A percentile compares a stretch with the other conserved stretches of the same genome.
phyloP scores from a whole-genome alignment of 192 early-diverging fungal species.

The Jimgerdemannia lactiflua region DNA sequence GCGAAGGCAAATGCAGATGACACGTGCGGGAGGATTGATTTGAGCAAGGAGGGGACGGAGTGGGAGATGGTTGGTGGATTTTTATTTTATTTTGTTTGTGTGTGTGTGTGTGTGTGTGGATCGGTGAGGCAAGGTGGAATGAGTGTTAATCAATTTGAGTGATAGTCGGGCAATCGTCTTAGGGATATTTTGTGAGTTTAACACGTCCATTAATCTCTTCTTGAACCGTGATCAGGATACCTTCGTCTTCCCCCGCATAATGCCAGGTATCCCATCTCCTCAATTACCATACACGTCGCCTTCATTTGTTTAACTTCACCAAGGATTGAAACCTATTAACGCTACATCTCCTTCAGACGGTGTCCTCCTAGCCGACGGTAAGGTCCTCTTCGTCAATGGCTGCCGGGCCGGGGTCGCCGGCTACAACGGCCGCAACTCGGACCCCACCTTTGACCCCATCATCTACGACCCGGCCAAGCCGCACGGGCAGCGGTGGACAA shows the following conservation, averaged over 20 bases:
- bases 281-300: too few relatives aligned
- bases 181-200: too few relatives aligned
- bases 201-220: not conserved
- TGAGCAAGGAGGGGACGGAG: slow-evolving; percentile 27
- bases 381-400: slow-evolving; percentile 53
- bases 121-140: not conserved
- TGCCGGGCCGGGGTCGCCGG: slow-evolving; percentile 50
- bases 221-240: slow-evolving; percentile 16
- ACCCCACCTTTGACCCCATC: slow-evolving; percentile 47
- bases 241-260: slow-evolving; percentile 40
- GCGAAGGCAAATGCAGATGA: slow-evolving; percentile 20
- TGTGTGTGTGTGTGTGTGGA: too few relatives aligned
- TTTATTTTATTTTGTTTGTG: not conserved
- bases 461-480: slow-evolving; percentile 50
- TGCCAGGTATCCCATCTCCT: slow-evolving; percentile 18
- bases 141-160: too few relatives aligned
- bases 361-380: slow-evolving; percentile 48
- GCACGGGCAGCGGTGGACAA: slow-evolving; percentile 38
- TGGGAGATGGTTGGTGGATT: slow-evolving; percentile 35
- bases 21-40: slow-evolving; percentile 44
- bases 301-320: too few relatives aligned
- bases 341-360: slow-evolving; percentile 15
- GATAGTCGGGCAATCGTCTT: too few relatives aligned
- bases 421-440: slow-evolving; percentile 28
- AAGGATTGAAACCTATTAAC: too few relatives aligned